Evolutionary conservation across 345 rosid species (phyloP).

Genomic region (Mallotus nudiflorus): DNA sequence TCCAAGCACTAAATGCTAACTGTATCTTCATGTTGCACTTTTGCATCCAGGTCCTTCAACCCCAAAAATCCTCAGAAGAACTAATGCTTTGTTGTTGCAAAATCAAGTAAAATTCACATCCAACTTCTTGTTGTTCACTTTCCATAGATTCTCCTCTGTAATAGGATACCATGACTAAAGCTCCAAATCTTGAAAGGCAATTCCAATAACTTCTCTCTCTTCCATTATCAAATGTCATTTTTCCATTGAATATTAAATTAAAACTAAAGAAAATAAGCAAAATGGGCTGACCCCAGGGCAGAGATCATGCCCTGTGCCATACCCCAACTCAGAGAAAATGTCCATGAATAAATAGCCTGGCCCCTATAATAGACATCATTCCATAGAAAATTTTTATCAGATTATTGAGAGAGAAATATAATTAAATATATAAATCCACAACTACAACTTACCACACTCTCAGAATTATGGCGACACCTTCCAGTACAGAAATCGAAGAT

Average conservation of each 20-base stretch:
- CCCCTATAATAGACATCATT: neutral
- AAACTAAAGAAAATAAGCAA: neutral
- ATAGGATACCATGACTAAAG: neutral
- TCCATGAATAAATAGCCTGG: neutral
- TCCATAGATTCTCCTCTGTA: neutral
- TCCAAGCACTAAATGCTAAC: no score
- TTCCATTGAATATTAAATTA: neutral
- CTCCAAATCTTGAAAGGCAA: neutral
- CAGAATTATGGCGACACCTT: constrained; percentile 93
- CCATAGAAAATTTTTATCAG: neutral
- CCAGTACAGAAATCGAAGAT: constrained; percentile 95
- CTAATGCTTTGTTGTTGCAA: neutral
- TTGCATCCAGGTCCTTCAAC: neutral
- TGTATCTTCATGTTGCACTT: no score
- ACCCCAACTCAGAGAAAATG: neutral
- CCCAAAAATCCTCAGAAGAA: neutral
- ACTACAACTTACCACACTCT: constrained; percentile 71
- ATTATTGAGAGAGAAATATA: constrained; percentile 6
- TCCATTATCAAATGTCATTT: neutral
- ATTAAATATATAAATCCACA: constrained; percentile 2
- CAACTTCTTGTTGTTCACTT: neutral
- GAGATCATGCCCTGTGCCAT: neutral
- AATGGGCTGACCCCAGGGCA: neutral
- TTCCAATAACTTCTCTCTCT: neutral
- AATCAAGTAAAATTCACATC: neutral